Percentiles rank a stretch among this genome's conserved stretches.
Evolutionary conservation across 305 asterid genomes (phyloP).

Genomic region (Rubia balearica): DNA sequence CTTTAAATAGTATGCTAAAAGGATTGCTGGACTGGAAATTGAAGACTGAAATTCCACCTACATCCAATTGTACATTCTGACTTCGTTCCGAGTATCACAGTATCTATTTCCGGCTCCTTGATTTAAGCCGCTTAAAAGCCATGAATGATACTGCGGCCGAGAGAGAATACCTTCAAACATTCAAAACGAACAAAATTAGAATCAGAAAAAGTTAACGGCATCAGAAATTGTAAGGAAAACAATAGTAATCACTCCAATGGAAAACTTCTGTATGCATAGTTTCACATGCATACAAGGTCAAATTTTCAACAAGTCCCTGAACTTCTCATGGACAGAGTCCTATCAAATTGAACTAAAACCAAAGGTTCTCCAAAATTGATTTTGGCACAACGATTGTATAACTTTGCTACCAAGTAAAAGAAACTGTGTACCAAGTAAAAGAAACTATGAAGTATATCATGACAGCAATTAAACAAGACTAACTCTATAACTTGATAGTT

Average conservation of each 20-base stretch:
- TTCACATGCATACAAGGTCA: neutral
- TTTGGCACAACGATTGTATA: neutral
- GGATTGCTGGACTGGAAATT: neutral
- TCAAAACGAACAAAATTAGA: neutral
- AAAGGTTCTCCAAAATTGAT: neutral
- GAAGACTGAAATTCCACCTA: neutral
- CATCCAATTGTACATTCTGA: neutral
- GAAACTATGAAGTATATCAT: neutral
- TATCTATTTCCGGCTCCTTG: constrained; percentile 41
- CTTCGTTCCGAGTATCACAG: neutral
- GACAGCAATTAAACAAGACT: neutral
- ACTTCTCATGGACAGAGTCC: neutral
- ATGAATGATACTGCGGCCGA: constrained; percentile 88
- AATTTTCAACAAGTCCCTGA: neutral
- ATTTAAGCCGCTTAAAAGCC: constrained; percentile 76
- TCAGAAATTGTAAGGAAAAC: neutral
- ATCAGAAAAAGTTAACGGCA: neutral
- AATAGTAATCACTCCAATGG: neutral
- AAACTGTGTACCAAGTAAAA: neutral
- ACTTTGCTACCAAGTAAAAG: neutral
- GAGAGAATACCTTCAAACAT: constrained; percentile 67
- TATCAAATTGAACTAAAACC: neutral
- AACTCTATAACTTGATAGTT: neutral
- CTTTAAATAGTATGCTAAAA: neutral
- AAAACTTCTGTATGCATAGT: neutral